phyloP scores from a whole-genome alignment of 2,329 filamentous ascomycete species.

The Aspergillus udagawae region DNA sequence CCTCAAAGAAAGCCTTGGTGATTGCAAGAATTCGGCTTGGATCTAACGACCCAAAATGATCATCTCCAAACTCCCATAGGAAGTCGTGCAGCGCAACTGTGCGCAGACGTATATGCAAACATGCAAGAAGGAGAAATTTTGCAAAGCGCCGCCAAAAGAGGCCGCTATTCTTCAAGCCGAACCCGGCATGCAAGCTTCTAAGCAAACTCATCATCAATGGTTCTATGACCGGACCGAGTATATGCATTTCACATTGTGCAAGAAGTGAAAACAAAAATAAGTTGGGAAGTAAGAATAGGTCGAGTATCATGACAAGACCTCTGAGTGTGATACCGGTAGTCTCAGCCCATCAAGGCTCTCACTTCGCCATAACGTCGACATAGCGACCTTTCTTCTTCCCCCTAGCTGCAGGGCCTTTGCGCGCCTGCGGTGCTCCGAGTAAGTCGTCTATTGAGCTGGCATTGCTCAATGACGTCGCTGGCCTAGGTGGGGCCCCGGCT shows the following conservation, averaged over 20 bases:
- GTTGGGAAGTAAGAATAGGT: conserved; percentile 10
- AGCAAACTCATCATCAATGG: not conserved
- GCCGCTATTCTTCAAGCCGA: conserved; percentile 1
- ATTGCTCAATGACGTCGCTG: conserved; percentile 78
- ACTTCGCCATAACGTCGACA: conserved; percentile 90
- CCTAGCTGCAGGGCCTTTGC: conserved; percentile 61
- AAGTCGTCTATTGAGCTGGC: conserved; percentile 95
- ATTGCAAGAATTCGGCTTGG: not conserved
- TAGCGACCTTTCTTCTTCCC: conserved; percentile 83
- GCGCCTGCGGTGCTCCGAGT: conserved; percentile 67
- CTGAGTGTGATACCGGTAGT: too few relatives aligned
- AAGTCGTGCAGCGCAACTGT: not conserved
- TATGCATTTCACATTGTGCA: conserved; percentile 8
- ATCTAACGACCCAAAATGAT: not conserved
- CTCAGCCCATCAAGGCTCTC: conserved; percentile 9
- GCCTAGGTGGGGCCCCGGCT: conserved; percentile 56
- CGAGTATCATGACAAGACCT: too few relatives aligned
- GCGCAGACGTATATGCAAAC: conserved; percentile 6
- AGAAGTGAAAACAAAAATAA: conserved; percentile 9
- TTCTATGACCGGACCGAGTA: conserved; percentile 7
- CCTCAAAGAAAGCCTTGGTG: not conserved
- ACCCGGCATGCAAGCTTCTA: conserved; percentile 12
- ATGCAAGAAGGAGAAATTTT: conserved; percentile 1
- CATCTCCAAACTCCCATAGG: not conserved
- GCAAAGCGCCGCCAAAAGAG: conserved; percentile 4